A percentile compares a stretch with the other conserved stretches of the same genome.
These are phyloP conservation scores for Triticum urartu DNA, from an alignment of 176 grass and related monocot species.

Conservation along the genomic window DNA sequence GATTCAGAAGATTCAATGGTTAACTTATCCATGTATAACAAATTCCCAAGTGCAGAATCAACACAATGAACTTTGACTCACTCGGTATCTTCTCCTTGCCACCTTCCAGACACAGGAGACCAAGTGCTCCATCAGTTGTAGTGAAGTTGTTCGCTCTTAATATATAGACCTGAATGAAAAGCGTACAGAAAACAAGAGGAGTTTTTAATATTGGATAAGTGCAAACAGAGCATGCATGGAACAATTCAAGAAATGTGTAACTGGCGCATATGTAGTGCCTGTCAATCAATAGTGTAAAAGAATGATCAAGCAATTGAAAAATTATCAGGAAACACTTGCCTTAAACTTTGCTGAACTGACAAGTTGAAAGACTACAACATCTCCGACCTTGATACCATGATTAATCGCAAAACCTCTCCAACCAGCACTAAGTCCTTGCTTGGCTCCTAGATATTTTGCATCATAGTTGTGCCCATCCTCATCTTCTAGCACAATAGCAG, in stretches of 20 bases:
- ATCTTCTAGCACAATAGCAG: constrained; percentile 34
- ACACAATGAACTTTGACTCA: constrained; percentile 18
- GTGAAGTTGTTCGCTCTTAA: constrained; percentile 16
- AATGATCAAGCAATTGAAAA: background rate
- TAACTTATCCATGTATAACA: background rate
- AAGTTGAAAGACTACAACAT: constrained; percentile 45
- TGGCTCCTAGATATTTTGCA: constrained; percentile 15
- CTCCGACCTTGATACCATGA: constrained; percentile 36
- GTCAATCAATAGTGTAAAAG: background rate
- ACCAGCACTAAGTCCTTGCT: constrained; percentile 46
- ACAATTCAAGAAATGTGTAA: constrained; percentile 18
- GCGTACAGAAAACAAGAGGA: background rate
- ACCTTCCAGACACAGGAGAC: constrained; percentile 9
- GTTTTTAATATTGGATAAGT: background rate
- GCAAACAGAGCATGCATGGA: background rate
- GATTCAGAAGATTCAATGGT: constrained; percentile 9
- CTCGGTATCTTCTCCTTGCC: constrained; percentile 20
- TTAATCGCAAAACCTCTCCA: constrained; percentile 47
- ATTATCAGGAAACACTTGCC: constrained; percentile 24
- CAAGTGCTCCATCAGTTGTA: constrained; percentile 31
- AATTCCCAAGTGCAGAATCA: background rate
- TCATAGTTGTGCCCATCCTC: constrained; percentile 31
- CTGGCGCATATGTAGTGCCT: background rate
- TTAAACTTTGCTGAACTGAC: constrained; percentile 33
- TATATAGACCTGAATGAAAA: constrained; percentile 37